Percentiles rank a stretch among this genome's conserved stretches.
These are phyloP conservation scores for Pichia sp. DNA, from an alignment of 1,139 yeast species.

Conservation along the genomic window DNA sequence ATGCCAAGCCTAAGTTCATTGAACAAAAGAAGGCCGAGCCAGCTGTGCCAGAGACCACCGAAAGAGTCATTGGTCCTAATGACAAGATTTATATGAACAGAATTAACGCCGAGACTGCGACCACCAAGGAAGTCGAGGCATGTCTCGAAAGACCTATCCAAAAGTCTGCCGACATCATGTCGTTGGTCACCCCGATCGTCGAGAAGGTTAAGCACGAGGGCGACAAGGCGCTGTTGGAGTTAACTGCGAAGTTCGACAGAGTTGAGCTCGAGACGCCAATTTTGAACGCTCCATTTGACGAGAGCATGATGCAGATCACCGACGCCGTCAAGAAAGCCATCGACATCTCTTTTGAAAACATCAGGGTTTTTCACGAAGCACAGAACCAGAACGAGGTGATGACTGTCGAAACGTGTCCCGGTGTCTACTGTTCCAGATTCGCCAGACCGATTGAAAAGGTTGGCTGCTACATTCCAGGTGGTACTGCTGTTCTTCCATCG, in stretches of 20 bases:
- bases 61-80: slow-evolving; percentile 27
- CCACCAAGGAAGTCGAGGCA: slow-evolving; percentile 43
- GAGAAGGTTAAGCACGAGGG: slow-evolving; percentile 73
- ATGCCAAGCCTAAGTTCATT: slow-evolving; percentile 78
- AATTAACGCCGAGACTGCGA: slow-evolving; percentile 45
- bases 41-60: slow-evolving; percentile 18
- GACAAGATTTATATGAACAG: slow-evolving; percentile 58
- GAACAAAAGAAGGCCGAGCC: slow-evolving; percentile 30
- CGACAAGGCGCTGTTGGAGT: slow-evolving; percentile 79
- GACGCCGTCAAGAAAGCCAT: slow-evolving; percentile 79
- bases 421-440: slow-evolving; percentile 90
- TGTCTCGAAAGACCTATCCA: slow-evolving; percentile 87
- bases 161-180: slow-evolving; percentile 86
- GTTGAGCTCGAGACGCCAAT: slow-evolving; percentile 70
- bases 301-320: slow-evolving; percentile 66
- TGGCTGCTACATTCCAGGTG: slow-evolving; percentile 97
- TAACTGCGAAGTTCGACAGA: slow-evolving; percentile 86
- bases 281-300: slow-evolving; percentile 80
- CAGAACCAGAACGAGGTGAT: slow-evolving; percentile 70
- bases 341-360: slow-evolving; percentile 84
- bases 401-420: slow-evolving; percentile 90
- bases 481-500: slow-evolving; percentile 96
- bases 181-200: slow-evolving; percentile 84
- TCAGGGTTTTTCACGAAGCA: slow-evolving; percentile 89
- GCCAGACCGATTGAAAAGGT: slow-evolving; percentile 92